These are phyloP conservation scores for Tricholoma furcatifolium DNA, from an alignment of 768 basidiomycete genomes.

Conservation along the genomic window DNA sequence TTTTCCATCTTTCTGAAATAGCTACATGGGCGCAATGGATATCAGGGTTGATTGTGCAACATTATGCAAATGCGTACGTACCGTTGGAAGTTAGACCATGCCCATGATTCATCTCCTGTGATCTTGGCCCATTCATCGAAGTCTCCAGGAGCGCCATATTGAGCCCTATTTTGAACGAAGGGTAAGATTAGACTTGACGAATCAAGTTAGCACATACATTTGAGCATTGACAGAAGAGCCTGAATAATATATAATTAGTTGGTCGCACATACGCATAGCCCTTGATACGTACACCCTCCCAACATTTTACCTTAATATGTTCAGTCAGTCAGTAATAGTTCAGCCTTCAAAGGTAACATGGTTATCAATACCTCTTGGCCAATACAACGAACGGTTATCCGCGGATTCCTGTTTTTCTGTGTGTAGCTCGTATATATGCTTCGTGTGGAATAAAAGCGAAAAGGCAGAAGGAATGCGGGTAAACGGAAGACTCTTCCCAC, in stretches of 20 bases:
- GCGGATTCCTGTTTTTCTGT: slow-evolving; percentile 58
- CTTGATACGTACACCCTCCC: slow-evolving; percentile 61
- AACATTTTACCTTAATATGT: slow-evolving; percentile 53
- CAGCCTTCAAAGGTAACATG: background rate
- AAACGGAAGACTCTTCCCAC: slow-evolving; percentile 40
- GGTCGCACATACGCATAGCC: background rate
- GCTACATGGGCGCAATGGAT: slow-evolving; percentile 23
- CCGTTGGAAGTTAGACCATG: slow-evolving; percentile 54
- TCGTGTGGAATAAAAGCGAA: slow-evolving; percentile 39
- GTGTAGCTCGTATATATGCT: slow-evolving; percentile 51
- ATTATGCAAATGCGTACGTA: slow-evolving; percentile 28
- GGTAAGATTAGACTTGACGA: background rate
- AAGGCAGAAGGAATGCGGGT: slow-evolving; percentile 46
- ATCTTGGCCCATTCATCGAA: slow-evolving; percentile 65
- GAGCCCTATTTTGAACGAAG: slow-evolving; percentile 40
- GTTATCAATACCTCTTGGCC: slow-evolving; percentile 58
- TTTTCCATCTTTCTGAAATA: slow-evolving; percentile 67
- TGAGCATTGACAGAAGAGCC: slow-evolving; percentile 67
- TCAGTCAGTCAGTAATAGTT: background rate
- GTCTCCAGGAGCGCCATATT: slow-evolving; percentile 66
- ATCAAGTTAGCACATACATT: slow-evolving; percentile 28
- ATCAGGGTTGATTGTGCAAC: background rate
- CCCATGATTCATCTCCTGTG: slow-evolving; percentile 56
- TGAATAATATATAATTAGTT: slow-evolving; percentile 19
- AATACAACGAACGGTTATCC: slow-evolving; percentile 46